Base-by-base conservation (phyloP, 2,329 filamentous ascomycete genomes). In the Neurospora sp. region DNA sequence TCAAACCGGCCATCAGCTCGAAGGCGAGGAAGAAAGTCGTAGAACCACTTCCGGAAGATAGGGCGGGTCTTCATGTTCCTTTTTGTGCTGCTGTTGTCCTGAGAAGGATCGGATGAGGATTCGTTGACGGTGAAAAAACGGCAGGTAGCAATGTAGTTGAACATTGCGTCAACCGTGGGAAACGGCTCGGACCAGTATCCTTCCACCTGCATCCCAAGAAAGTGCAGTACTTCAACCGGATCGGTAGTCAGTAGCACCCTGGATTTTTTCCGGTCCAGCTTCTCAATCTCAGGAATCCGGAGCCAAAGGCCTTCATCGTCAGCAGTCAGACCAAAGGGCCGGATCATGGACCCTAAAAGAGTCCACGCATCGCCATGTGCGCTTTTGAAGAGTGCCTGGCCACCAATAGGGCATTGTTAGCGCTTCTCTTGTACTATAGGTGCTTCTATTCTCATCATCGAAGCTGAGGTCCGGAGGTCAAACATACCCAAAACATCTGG, bases 331-430 rank as follows among this genome's bases (percentile, higher is more conserved):
- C 91, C 91, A 42, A 88, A 85, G 0, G 84, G 85, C 0, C 89
- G 85, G 72, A 92, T 87, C 9, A 84, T 86, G 19, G 85, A 82
- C 5, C 91, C 90, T 0, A 95, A 77, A 9, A 88, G 77, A 71
- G 87, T 90, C 84, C 89, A 89, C 0, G 88, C 70, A 74, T 95
- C 92, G n/a, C 91, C 90, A 74, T 95, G 92, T 0, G 87, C 85
- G 46, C 90, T 84, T 73, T 87, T 87, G 79, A 93, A 93, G 3
- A 87, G 78, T 43, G 84, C 38, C 73, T 73, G 66, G 66, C 33
- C 33, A 19, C 23, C 52, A 28, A 62, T 33, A 17, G 23, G 28
- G 5, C 52, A 17, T 33, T 33, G 52, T 62, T 13, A 62, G 52
- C 19, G 15, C 68, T 68, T 69, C 38, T 13, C 11, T 9, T 11